Percentiles rank a stretch among this genome's conserved stretches.
phyloP scores from a whole-genome alignment of 805 yeast genomes.

The Barnettozyma sp. region DNA sequence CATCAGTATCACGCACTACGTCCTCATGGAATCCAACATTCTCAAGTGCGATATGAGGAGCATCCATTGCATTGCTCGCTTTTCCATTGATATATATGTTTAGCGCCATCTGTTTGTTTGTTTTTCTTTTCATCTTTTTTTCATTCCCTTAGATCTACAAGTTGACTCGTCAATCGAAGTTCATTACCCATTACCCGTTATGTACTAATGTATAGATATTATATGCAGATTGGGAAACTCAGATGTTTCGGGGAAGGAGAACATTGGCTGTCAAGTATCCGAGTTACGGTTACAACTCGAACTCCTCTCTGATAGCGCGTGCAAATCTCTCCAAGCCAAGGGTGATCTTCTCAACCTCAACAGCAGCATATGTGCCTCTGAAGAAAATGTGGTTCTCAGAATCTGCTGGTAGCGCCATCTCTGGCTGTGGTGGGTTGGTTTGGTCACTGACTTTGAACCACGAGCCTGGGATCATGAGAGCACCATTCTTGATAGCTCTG shows the following conservation, averaged over 20 bases:
- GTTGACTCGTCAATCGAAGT: no score
- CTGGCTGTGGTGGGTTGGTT: conserved; percentile 51
- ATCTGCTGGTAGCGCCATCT: conserved; percentile 31
- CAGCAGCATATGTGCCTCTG: conserved; percentile 88
- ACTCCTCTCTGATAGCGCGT: conserved; percentile 53
- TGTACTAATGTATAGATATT: not conserved
- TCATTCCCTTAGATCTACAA: no score
- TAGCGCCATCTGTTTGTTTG: no score
- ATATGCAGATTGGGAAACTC: conserved; percentile 1
- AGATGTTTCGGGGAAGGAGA: no score
- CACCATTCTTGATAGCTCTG: conserved; percentile 49
- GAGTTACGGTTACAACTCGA: conserved; percentile 21
- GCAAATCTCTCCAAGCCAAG: conserved; percentile 64
- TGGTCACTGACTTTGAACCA: conserved; percentile 64
- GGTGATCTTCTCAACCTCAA: conserved; percentile 56
- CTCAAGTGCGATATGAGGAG: conserved; percentile 5
- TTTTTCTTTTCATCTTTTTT: no score
- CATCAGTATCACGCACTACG: not conserved
- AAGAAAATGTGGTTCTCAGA: conserved; percentile 52
- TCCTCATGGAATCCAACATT: conserved; percentile 4
- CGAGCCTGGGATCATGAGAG: conserved; percentile 74
- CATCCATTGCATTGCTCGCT: no score
- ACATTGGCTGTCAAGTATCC: not conserved
- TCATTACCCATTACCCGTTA: not conserved
- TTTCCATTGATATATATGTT: no score